Base-by-base conservation (phyloP, 129 eudicot species). In the Pulicaria dysenterica region DNA sequence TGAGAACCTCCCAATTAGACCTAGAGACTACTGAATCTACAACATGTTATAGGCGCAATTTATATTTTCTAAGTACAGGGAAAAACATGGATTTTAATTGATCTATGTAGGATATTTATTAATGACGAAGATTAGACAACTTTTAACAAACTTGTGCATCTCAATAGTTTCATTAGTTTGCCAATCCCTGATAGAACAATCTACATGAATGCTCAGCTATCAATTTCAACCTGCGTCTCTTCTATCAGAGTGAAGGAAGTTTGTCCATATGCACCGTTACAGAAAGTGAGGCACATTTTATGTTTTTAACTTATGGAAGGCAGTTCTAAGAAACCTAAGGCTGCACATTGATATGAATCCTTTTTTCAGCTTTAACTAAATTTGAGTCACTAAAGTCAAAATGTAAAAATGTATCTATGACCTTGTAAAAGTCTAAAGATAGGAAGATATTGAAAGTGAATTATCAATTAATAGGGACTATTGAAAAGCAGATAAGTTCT, bases 301-400 rank as follows among this genome's bases (percentile, higher is more conserved):
- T 49, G 61, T 69, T 38, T 54, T 51, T 54, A 17, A 70, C 64
- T 41, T 16, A 5, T 54, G 61, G 37, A 70, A 41, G 61, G 37
- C 73, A 39, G 13, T 10, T 39, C 36, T 38, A 55, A 6, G 13
- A 54, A 16, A 37, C 60, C 61, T 36, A 75, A n/a, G 38, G 66
- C 53, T 64, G 48, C n/a, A n/a, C 47, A 64, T 3, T 41, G 72
- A 24, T 64, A 73, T 39, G 5, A 60, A 51, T 60, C 48, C 47
- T 73, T 15, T 12, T 46, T 31, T 57, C 11, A 5, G 34, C n/a
- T 55, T 57, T 47, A 14, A 34, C 36, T 58, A 36, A n/a, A 7
- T 66, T 73, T 39, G 63, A 72, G 37, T 3, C 48, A 48, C 44
- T 8, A 58, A 9, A 7, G 56, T 61, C 70, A 47, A 16, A 36